Base-by-base conservation (phyloP, 345 rosid genomes). In the Populus simonii region DNA sequence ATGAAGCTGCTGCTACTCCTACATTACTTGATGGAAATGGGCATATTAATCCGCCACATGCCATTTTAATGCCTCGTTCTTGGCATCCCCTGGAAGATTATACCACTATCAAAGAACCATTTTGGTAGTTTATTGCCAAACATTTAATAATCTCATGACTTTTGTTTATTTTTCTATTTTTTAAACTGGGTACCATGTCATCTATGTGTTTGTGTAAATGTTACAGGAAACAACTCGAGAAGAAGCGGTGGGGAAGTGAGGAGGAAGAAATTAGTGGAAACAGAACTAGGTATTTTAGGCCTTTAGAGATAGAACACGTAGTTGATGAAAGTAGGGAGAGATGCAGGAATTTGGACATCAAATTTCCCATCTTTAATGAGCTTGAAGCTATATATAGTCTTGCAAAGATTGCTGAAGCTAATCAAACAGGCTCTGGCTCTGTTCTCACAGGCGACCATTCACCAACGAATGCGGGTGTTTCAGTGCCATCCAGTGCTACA, bases 371-470 rank as follows among this genome's bases (percentile, higher is more conserved):
- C 20, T 85, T 75, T 55, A 81, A 80, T 23, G 90, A 85, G 78
- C 88, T 88, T 51, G 90, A 85, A 74, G 90, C 84, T 13, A 84
- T 88, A 10, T 85, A 79, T 63, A 70, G 77, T 41, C 81, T 68
- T 68, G 76, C 83, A 35, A 84, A 77, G 67, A 51, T 66, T 6
- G 74, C 68, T 20, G 86, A 81, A 76, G 29, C 74, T 29, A 67
- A 85, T 71, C 85, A 80, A 80, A 76, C 86, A 12, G 85, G 79
- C 33, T 85, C 86, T 62, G 82, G 84, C 12, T 87, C 86, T 27
- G 89, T 82, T 66, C 80, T 85, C 33, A 83, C 84, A 0, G 85
- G 82, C 1, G 87, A 86, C 36, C 72, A 82, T 57, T 82, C 83
- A 9, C 78, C 84, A 4, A 70, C 73, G 51, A 81, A 79, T 69